These are phyloP conservation scores for Penicillium expansum DNA, from an alignment of 2,329 filamentous ascomycete species.

Conservation along the genomic window DNA sequence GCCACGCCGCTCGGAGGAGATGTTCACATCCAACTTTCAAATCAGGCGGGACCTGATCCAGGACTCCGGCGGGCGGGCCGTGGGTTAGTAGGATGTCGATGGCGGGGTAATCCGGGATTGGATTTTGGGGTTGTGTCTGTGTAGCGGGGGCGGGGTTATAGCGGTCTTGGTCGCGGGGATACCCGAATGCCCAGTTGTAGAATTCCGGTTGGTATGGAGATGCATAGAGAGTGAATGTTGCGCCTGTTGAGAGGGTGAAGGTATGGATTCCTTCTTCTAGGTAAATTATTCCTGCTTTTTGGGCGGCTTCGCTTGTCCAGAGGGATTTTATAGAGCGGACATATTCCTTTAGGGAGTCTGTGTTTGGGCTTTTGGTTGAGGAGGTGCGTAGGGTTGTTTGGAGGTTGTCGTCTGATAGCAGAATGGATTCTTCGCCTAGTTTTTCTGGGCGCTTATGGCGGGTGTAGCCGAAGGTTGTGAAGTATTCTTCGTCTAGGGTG, in stretches of 20 bases:
- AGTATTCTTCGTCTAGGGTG: conserved; percentile 54
- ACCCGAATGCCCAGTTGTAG: conserved; percentile 56
- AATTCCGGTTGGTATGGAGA: conserved; percentile 56
- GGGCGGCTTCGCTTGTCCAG: conserved; percentile 48
- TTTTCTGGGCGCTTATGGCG: conserved; percentile 27
- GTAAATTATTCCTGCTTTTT: conserved; percentile 50
- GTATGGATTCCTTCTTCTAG: conserved; percentile 54
- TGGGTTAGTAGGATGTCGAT: conserved; percentile 62
- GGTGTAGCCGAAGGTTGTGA: conserved; percentile 30
- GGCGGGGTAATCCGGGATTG: conserved; percentile 44
- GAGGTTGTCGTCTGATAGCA: conserved; percentile 16
- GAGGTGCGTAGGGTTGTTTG: conserved; percentile 16
- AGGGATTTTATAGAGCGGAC: conserved; percentile 40
- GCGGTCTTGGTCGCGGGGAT: conserved; percentile 50
- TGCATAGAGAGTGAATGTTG: conserved; percentile 53
- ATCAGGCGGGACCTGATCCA: conserved; percentile 45
- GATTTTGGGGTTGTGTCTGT: conserved; percentile 31
- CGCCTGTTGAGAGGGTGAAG: conserved; percentile 49
- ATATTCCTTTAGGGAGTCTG: conserved; percentile 14
- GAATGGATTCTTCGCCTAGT: conserved; percentile 23
- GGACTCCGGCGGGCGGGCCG: conserved; percentile 53
- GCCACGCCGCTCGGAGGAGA: conserved; percentile 51
- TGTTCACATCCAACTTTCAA: conserved; percentile 55
- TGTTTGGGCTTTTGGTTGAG: background rate
- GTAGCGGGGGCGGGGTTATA: conserved; percentile 45